Evolutionary conservation across 352 stramenopile species (phyloP), one percentile per base, ranked within the genome.

Genomic region (Phytophthora syringae): DNA sequence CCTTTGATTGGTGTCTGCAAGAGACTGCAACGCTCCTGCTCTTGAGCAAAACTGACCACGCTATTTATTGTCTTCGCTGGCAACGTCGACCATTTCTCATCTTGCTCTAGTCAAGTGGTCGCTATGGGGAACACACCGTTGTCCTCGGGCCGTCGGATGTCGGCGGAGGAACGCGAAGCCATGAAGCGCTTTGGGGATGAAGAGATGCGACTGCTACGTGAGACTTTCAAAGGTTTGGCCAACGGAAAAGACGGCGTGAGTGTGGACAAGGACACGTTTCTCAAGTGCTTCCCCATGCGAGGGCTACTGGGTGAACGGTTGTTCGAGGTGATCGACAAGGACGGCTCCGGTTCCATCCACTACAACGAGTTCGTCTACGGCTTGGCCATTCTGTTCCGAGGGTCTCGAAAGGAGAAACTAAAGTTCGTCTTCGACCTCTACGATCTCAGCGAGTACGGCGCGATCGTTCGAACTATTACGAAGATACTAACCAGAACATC

Each of bases 401-500:
- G 94, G 1, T 92, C 88, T 25, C 77, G 77, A 36, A 92, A 96
- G 39, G 92, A 98, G 60, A 97, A 97, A 32, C 82, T 98, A 51
- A 89, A 95, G 61, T 96, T 98, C 58, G 89, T 98, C 44, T 98
- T 98, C 54, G 88, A 97, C 52, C 77, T 98, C 44, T 97, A 97
- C 71, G 94, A 98, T 57, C 77, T 98, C 22, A 90, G 80, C 72
- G 82, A 88, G 80, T 93, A 68, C 24, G 70, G 27, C 27, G 27
- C 27, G 27, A 32, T n/a, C n/a, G n/a, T n/a, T n/a, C n/a, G n/a
- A n/a, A n/a, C n/a, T n/a, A n/a, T n/a, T n/a, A n/a, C n/a, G n/a
- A n/a, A n/a, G n/a, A n/a, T 24, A 39, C 50, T 76, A 49, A 69
- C 58, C 49, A 7, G 9, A 15, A 36, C 0, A 4, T 9, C 12